phyloP scores from a whole-genome alignment of 352 stramenopile genomes.

The Globisporangium lucens region DNA sequence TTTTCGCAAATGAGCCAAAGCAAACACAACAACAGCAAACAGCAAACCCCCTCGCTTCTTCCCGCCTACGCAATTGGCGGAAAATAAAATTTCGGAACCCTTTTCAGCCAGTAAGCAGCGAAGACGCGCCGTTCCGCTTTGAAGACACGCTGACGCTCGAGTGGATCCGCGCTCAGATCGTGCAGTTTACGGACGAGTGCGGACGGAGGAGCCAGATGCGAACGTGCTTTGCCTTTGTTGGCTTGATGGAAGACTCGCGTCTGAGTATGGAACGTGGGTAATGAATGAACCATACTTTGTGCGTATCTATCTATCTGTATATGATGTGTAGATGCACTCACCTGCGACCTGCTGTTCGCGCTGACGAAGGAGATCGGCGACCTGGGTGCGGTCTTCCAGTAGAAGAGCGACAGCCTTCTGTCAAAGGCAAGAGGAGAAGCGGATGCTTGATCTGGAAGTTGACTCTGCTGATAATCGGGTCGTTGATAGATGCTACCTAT shows the following conservation, averaged over 20 bases:
- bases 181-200: slow-evolving; percentile 47
- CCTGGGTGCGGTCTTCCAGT: slow-evolving; percentile 92
- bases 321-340: slow-evolving; percentile 32
- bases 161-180: slow-evolving; percentile 42
- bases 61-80: slow-evolving; percentile 20
- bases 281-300: neutral
- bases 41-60: neutral
- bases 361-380: slow-evolving; percentile 94
- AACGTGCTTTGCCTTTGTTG: neutral
- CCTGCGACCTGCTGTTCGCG: slow-evolving; percentile 94
- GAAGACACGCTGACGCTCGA: slow-evolving; percentile 44
- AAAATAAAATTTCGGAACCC: slow-evolving; percentile 11
- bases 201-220: slow-evolving; percentile 40
- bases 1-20: slow-evolving; percentile 1
- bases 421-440: slow-evolving; percentile 20
- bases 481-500: neutral
- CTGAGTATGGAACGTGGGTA: neutral
- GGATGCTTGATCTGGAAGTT: neutral
- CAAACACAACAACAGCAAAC: neutral
- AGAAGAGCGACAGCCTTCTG: slow-evolving; percentile 83
- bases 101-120: neutral
- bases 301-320: neutral
- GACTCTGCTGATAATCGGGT: neutral
- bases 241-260: neutral
- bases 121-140: slow-evolving; percentile 16